Base-by-base conservation (phyloP, 1,284 basidiomycete species). In the Inonotus hispidus region DNA sequence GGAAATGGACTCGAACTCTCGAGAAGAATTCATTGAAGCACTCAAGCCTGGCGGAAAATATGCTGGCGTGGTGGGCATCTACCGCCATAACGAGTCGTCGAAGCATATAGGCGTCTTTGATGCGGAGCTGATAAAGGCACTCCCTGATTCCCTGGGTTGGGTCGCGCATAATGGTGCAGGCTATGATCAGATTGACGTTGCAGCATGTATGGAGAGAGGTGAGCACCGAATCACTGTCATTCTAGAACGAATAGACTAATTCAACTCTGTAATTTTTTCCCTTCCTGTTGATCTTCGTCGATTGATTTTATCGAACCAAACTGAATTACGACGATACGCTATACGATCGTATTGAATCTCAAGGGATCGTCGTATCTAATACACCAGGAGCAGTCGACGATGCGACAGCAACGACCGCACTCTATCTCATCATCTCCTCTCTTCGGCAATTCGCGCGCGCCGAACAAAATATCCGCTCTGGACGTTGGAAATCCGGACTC, bases 161-260 rank as follows among this genome's bases (percentile, higher is more conserved):
- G 92, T 96, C 67, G 90, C 88, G 1, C 92, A 95, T 73, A 94
- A 95, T 65, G 93, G 93, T n/a, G 93, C 93, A 0, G 93, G 94
- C 2, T 95, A 95, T 70, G 91, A 93, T 72, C 85, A 89, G 66
- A 88, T 95, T 66, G 89, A 95, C 70, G 82, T 94, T 4, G 72
- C 73, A 1, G 89, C 88, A 3, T 89, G 87, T 72, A 89, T 84
- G 67, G 82, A 80, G 14, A 82, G 81, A 71, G 88, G 87, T 88
- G 66, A 59, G 65, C 4, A 25, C 11, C 32, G 52, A 53, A n/a
- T 19, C 13, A 13, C 52, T 21, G 47, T 41, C 37, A 49, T 64
- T 58, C 23, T 21, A 29, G n/a, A 25, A 27, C 23, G 11, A 32
- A 52, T 35, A 35, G n/a, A n/a, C 13, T 14, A 32, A 52, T 52